Base-by-base conservation (phyloP, 305 asterid genomes). In the Withania somnifera region DNA sequence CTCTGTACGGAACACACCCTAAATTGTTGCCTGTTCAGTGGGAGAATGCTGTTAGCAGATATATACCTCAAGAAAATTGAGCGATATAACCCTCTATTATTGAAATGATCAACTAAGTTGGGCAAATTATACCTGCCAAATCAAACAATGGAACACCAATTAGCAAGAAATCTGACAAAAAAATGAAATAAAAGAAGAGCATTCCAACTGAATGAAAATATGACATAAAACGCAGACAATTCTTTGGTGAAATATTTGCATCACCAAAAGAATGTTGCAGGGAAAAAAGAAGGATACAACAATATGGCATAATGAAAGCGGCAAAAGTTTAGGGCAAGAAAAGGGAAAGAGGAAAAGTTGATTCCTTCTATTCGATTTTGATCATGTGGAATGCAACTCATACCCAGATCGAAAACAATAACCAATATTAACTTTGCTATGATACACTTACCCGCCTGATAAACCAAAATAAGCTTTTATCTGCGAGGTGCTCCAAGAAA, bases 401-500 rank as follows among this genome's bases (percentile, higher is more conserved):
- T 7, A 28, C 36, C 73, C 78, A 64, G 77, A 90, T 87, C 8
- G 38, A 15, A 80, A 20, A 19, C 20, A 82, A 75, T 61, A 26
- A 52, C 20, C 61, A 36, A 24, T 45, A 78, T 68, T 66, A 57
- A 42, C 53, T 61, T 60, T 8, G 19, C 63, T 28, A 51, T 5
- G 6, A 17, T 50, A 17, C 28, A 84, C 97, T 87, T 90, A 95
- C 99, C 92, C 98, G 87, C 99, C 99, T 6, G 99, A 97, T 85
- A 95, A 85, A 84, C 98, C 98, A 89, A 97, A 97, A 92, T 95
- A 97, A 85, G 97, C 97, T 84, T 90, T 93, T 87, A 97, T 91
- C 88, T 92, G 95, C 36, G 98, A 91, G 79, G 85, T 88, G 85
- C 91, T 92, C 99, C 98, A 97, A 79, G 91, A 88, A 82, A 91